Evolutionary conservation across 2,329 filamentous ascomycete genomes (phyloP).

Genomic region (Thelonectria olida): DNA sequence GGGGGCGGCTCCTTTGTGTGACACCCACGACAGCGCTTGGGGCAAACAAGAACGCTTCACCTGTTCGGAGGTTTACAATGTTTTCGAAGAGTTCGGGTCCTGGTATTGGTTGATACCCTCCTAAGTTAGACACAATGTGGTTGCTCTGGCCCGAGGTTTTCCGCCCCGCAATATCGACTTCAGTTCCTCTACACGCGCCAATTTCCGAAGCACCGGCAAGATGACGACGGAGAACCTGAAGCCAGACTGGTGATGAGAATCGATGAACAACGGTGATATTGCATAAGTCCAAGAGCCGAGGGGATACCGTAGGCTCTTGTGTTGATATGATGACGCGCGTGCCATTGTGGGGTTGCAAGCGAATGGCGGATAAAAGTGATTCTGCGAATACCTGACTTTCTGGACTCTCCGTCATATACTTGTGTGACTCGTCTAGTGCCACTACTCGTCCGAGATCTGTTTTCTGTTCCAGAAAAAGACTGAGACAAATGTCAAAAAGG

Average conservation of each 20-base stretch:
- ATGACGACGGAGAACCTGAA: constrained; percentile 53
- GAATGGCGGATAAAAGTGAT: constrained; percentile 68
- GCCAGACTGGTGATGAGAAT: constrained; percentile 75
- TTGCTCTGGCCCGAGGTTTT: neutral
- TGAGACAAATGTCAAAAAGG: constrained; percentile 77
- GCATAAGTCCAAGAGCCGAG: constrained; percentile 75
- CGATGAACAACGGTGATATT: constrained; percentile 77
- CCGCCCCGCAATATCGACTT: no score
- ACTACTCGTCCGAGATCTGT: constrained; percentile 64
- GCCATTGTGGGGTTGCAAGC: constrained; percentile 76
- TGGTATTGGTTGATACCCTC: neutral
- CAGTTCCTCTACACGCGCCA: neutral
- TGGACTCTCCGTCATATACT: constrained; percentile 69
- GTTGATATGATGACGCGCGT: constrained; percentile 76
- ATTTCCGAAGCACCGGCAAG: constrained; percentile 51
- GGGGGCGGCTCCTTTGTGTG: neutral
- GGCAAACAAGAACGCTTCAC: constrained; percentile 58
- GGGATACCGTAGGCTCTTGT: constrained; percentile 78
- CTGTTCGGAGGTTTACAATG: constrained; percentile 54
- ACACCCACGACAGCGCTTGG: constrained; percentile 51
- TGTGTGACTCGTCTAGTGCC: constrained; percentile 82
- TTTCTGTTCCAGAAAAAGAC: constrained; percentile 68
- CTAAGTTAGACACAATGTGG: neutral
- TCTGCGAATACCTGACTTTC: constrained; percentile 69
- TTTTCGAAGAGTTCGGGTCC: constrained; percentile 48